These are phyloP conservation scores for Omphalotus olearius DNA, from an alignment of 1,284 basidiomycete genomes.

Conservation along the genomic window DNA sequence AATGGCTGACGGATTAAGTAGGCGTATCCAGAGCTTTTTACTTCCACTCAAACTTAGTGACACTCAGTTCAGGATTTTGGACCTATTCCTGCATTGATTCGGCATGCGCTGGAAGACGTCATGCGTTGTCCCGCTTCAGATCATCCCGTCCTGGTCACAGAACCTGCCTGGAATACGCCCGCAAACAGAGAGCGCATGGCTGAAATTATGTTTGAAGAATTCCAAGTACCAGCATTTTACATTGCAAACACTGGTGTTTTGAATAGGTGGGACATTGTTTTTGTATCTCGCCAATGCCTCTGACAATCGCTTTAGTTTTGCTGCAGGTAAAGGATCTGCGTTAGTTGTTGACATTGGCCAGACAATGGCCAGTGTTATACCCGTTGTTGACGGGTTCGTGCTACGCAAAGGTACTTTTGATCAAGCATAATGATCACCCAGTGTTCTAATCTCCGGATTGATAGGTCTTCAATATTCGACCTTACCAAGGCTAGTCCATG, in stretches of 20 bases:
- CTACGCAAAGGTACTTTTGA: slow-evolving; percentile 77
- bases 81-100: slow-evolving; percentile 69
- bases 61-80: slow-evolving; percentile 74
- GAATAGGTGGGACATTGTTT: slow-evolving; percentile 67
- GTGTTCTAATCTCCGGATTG: background rate
- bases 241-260: slow-evolving; percentile 96
- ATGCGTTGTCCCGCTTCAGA: slow-evolving; percentile 75
- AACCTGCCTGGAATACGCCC: slow-evolving; percentile 93
- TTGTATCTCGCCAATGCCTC: background rate
- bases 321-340: slow-evolving; percentile 94
- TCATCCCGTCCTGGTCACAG: slow-evolving; percentile 92
- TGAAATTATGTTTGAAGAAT: slow-evolving; percentile 96
- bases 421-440: slow-evolving; percentile 10
- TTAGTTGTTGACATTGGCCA: slow-evolving; percentile 94
- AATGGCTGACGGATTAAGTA: slow-evolving; percentile 82
- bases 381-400: slow-evolving; percentile 97
- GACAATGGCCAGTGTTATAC: slow-evolving; percentile 85
- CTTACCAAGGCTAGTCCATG: slow-evolving; percentile 74
- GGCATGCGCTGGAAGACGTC: slow-evolving; percentile 71
- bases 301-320: slow-evolving; percentile 59
- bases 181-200: slow-evolving; percentile 90
- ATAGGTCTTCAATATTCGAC: slow-evolving; percentile 68
- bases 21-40: slow-evolving; percentile 27
- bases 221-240: slow-evolving; percentile 93
- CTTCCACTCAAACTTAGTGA: slow-evolving; percentile 9